These are phyloP conservation scores for Tuber calosporum DNA, from an alignment of 495 filamentous ascomycete genomes.

Conservation along the genomic window DNA sequence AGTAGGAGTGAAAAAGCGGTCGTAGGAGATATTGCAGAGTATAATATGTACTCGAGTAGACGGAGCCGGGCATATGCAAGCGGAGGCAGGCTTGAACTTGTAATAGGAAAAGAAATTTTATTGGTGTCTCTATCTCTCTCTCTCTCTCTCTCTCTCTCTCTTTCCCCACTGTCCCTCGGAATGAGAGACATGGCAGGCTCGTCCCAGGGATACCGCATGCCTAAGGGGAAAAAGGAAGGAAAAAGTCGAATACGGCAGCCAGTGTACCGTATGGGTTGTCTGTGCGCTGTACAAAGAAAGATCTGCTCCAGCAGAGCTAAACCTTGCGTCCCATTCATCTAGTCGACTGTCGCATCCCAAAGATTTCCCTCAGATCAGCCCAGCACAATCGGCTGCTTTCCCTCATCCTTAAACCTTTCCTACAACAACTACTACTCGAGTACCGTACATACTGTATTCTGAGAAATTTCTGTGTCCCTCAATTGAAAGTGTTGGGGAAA, in stretches of 20 bases:
- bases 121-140: background rate
- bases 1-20: background rate
- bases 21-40: background rate
- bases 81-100: background rate
- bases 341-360: background rate
- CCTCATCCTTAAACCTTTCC: background rate
- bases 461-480: background rate
- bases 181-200: background rate
- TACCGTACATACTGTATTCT: background rate
- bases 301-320: background rate
- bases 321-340: background rate
- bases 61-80: background rate
- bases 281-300: constrained; percentile 3
- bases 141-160: background rate
- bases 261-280: background rate
- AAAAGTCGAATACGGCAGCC: background rate
- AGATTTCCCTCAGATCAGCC: background rate
- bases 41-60: background rate
- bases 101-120: background rate
- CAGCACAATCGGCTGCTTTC: background rate
- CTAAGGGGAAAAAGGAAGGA: background rate
- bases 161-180: background rate
- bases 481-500: background rate
- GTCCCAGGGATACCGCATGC: background rate
- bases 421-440: background rate